Conservation (phyloP, 2,329 filamentous ascomycete genomes). For the Xylariaceae sp. region DNA sequence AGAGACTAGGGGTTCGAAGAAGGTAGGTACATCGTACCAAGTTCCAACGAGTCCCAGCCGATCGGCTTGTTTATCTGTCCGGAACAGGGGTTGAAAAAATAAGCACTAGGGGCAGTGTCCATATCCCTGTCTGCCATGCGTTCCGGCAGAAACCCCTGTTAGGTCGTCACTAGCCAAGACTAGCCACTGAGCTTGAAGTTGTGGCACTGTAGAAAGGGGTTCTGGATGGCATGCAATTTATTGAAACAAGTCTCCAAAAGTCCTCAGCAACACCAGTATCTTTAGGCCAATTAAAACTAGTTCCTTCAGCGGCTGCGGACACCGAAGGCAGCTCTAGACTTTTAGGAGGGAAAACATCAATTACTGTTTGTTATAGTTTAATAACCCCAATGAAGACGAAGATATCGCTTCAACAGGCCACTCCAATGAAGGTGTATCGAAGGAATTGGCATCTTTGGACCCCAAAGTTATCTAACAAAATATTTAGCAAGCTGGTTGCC, state of each 20-base stretch:
- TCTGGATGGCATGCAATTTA: not conserved
- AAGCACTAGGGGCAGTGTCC: conserved; percentile 35
- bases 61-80: conserved; percentile 40
- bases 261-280: too few species aligned
- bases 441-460: not conserved
- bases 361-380: too few species aligned
- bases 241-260: not conserved
- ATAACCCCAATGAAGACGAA: too few species aligned
- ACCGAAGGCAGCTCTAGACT: too few species aligned
- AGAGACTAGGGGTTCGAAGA: not conserved
- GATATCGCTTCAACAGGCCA: not conserved
- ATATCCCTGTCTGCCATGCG: conserved; percentile 32
- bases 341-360: too few species aligned
- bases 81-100: conserved; percentile 34
- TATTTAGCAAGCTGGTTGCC: not conserved
- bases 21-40: not conserved
- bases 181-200: conserved; percentile 5
- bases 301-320: conserved; percentile 3
- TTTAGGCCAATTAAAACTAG: too few species aligned
- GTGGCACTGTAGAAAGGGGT: conserved; percentile 19
- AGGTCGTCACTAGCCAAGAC: conserved; percentile 4
- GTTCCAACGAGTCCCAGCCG: conserved; percentile 5
- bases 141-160: conserved; percentile 27
- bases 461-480: not conserved
- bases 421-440: not conserved